These are phyloP conservation scores for Alternaria solani DNA, from an alignment of 2,329 filamentous ascomycete genomes.

Conservation along the genomic window DNA sequence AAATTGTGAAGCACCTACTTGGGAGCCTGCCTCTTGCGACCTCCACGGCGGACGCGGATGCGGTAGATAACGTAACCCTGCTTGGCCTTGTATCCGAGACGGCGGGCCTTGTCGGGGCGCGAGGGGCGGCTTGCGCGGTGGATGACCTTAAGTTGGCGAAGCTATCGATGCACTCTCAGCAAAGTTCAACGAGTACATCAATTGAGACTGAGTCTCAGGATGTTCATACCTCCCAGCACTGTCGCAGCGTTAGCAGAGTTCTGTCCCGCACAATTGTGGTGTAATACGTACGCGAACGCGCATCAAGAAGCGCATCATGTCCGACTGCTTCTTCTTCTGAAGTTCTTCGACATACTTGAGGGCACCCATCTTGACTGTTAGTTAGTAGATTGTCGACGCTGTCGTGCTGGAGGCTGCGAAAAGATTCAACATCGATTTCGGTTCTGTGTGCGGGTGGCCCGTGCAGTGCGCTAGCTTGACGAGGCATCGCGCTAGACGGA, in stretches of 20 bases:
- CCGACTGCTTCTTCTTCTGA: slow-evolving; percentile 99
- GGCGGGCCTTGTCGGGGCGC: slow-evolving; percentile 99
- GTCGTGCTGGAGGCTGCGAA: slow-evolving; percentile 28
- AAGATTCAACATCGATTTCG: slow-evolving; percentile 29
- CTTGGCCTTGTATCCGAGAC: slow-evolving; percentile 99
- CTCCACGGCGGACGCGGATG: slow-evolving; percentile 96
- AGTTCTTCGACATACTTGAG: slow-evolving; percentile 99
- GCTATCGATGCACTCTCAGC: slow-evolving; percentile 99
- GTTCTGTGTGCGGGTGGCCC: slow-evolving; percentile 24
- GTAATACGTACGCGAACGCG: slow-evolving; percentile 65
- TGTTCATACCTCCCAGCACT: slow-evolving; percentile 90
- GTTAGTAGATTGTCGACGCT: slow-evolving; percentile 46
- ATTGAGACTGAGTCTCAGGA: slow-evolving; percentile 43
- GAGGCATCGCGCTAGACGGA: slow-evolving; percentile 2
- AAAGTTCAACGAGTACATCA: slow-evolving; percentile 96
- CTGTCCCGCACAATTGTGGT: slow-evolving; percentile 10
- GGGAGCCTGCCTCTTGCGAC: slow-evolving; percentile 93
- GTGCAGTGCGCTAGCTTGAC: slow-evolving; percentile 3
- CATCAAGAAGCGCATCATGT: slow-evolving; percentile 99
- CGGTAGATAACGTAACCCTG: slow-evolving; percentile 99
- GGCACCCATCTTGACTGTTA: slow-evolving; percentile 81
- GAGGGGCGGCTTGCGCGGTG: slow-evolving; percentile 98
- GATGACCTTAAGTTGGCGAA: slow-evolving; percentile 99
- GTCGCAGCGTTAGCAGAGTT: slow-evolving; percentile 41
- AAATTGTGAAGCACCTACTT: slow-evolving; percentile 59